phyloP scores from a whole-genome alignment of 148 eudicot genomes.

The Rhododendron vialii region DNA sequence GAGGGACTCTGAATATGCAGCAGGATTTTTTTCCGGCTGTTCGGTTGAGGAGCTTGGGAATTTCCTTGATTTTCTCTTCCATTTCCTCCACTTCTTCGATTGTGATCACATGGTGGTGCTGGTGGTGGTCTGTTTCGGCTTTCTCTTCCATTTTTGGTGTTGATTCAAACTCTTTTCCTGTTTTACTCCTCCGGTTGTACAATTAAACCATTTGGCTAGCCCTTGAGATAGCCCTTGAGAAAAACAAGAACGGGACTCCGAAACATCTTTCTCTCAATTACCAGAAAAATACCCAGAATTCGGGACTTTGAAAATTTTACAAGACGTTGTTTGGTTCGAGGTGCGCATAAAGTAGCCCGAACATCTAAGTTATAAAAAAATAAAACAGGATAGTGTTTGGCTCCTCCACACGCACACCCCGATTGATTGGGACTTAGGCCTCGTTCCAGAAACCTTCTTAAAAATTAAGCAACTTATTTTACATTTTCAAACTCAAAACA shows the following conservation, averaged over 20 bases:
- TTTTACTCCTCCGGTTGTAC: not conserved
- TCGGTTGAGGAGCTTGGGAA: not conserved
- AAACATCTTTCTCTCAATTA: no score
- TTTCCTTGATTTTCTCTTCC: not conserved
- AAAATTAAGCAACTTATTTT: no score
- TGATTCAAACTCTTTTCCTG: not conserved
- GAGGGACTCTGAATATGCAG: constrained; percentile 3
- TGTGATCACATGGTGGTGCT: not conserved
- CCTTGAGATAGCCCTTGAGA: not conserved
- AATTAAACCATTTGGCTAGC: not conserved
- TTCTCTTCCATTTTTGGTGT: not conserved
- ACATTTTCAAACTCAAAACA: no score
- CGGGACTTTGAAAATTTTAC: no score
- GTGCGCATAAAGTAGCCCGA: fast-evolving
- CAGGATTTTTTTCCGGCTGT: not conserved
- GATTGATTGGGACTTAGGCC: no score
- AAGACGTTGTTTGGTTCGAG: no score
- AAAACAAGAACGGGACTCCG: no score
- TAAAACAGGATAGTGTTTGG: no score
- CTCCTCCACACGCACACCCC: no score
- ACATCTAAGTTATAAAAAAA: no score
- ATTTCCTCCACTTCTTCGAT: not conserved
- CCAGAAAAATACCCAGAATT: no score
- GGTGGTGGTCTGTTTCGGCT: not conserved
- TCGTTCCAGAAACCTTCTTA: no score